Evolutionary conservation across 2,329 filamentous ascomycete genomes (phyloP), one percentile per base, ranked within the genome.

Genomic region (Harringtonia lauricola): DNA sequence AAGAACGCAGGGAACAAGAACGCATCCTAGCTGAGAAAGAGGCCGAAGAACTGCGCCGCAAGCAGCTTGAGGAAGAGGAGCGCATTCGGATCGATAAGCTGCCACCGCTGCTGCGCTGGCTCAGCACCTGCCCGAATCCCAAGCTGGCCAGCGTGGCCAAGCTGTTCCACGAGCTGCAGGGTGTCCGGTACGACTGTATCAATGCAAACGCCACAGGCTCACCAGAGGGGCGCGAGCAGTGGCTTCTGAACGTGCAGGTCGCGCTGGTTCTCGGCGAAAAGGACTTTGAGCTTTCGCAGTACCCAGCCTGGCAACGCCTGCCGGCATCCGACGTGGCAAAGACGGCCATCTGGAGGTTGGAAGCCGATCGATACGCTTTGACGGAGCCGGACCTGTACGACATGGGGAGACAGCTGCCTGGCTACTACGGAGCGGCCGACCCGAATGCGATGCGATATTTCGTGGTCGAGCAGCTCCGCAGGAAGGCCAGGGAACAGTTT

Each of bases 261-360:
- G 78, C 79, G 9, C 61, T 82, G 14, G 66, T 83, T 9, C 63
- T 83, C 2, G 79, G 79, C 14, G 76, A 81, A 53, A 81, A 79
- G 54, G 79, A 83, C 51, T 60, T 80, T 18, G 62, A 66, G 14
- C 65, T 83, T 3, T 72, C 74, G 14, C 65, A 68, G 64, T 81
- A 79, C 53, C 70, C 76, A 17, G 66, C 66, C 2, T 82, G 78
- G 79, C 68, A 74, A 45, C 72, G 68, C 14, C 61, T 70, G 17
- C 70, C 73, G 13, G 72, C 70, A 12, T 71, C 72, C 2, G 54
- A 54, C 10, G 59, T 76, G 39, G 75, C 74, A 3, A 83, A 82
- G 55, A 58, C 63, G 36, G 65, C 68, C 18, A 65, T 82, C n/a
- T 81, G 76, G 76, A 67, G 70, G 37, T 64, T 76, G 5, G 74